phyloP scores from a whole-genome alignment of 23 red algal genomes.

The Agarophyton chilense region DNA sequence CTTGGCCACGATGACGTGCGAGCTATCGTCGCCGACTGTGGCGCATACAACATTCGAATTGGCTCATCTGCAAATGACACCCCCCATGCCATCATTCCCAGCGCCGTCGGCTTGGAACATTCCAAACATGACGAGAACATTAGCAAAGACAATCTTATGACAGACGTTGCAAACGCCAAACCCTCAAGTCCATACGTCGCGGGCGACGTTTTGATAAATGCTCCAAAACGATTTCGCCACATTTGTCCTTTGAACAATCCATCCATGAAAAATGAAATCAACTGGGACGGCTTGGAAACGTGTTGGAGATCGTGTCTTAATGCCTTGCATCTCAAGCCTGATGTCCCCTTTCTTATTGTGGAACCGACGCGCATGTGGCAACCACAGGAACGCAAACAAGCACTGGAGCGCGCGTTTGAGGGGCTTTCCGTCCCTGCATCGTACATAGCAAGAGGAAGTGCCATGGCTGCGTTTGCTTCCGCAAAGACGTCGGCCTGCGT shows the following conservation, averaged over 20 bases:
- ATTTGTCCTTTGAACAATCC: slow-evolving; percentile 27
- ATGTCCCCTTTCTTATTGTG: slow-evolving; percentile 71
- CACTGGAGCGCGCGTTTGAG: slow-evolving; percentile 62
- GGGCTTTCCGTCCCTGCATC: slow-evolving; percentile 41
- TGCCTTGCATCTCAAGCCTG: slow-evolving; percentile 5
- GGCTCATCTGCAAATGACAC: slow-evolving; percentile 80
- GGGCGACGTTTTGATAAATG: slow-evolving; percentile 35
- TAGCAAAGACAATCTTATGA: not conserved
- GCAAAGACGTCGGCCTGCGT: slow-evolving; percentile 82
- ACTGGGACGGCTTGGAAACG: slow-evolving; percentile 51
- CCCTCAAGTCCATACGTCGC: not conserved
- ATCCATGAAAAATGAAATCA: not conserved
- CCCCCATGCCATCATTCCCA: slow-evolving; percentile 64
- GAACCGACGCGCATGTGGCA: slow-evolving; percentile 59
- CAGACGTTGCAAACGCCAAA: not conserved
- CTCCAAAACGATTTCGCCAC: slow-evolving; percentile 9
- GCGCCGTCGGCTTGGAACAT: slow-evolving; percentile 38
- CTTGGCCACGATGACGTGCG: slow-evolving; percentile 77
- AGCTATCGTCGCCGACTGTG: slow-evolving; percentile 79
- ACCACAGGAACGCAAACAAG: not conserved
- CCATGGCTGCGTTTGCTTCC: slow-evolving; percentile 79
- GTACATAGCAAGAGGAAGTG: slow-evolving; percentile 62
- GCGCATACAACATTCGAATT: slow-evolving; percentile 71
- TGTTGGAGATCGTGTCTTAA: slow-evolving; percentile 22
- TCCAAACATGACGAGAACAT: not conserved